Base-by-base conservation (phyloP, 352 stramenopile genomes). In the Pythium aphanidermatum region DNA sequence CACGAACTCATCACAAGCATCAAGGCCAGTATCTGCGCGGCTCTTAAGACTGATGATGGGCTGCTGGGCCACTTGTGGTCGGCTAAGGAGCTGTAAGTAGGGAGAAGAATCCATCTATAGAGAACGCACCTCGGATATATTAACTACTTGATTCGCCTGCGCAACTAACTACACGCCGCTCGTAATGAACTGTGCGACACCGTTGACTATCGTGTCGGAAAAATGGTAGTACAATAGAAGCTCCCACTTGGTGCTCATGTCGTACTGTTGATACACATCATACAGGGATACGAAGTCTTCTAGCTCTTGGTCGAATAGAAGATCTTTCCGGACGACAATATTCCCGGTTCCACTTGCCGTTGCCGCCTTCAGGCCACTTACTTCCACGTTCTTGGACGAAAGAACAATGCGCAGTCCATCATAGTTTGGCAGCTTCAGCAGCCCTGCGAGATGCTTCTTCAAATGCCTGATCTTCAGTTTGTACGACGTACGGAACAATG, bases 241-340 rank as follows among this genome's bases (percentile, higher is more conserved):
- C 42, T 91, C 67, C 78, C 78, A 88, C 24, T 60, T 60, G 19
- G 55, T 74, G 46, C 72, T 71, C 64, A 77, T 81, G 38, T 62
- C 69, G 53, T 88, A 91, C 62, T 91, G 78, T 50, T 83, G 57
- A 70, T 91, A 91, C 74, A 91, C 81, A 70, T 87, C 78, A 46
- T 71, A 65, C 44, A 91, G 62, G 31, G 58, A 75, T 39, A 87
- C 57, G 52, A 69, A 82, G 59, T 86, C 65, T 41, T 86, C 68
- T 7, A 88, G 60, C 51, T 87, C 74, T 30, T 91, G 78, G 49
- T 91, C 75, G 39, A 70, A 86, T 37, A 66, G 63, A 50, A 91
- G 48, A 41, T 91, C 78, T 29, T 81, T 70, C 24, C 78, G 73
- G 41, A 84, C 48, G 13, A 60, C 36, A 16, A n/a, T 9, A 21